phyloP scores from a whole-genome alignment of 23 red algal genomes.

The Porphyridium purpureum region DNA sequence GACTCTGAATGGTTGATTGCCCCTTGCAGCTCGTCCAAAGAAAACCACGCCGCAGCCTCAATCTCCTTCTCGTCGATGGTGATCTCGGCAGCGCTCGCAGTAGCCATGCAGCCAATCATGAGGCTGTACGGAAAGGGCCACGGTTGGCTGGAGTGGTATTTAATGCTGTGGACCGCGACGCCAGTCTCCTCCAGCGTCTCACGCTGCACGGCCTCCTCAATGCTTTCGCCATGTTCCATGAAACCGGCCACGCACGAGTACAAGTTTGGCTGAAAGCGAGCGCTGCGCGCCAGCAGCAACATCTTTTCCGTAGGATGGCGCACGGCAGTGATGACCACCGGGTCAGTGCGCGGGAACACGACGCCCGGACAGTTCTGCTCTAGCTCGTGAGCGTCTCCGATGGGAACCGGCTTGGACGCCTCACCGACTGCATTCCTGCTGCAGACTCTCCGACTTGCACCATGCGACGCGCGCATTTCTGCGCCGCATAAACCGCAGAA shows the following conservation, averaged over 20 bases:
- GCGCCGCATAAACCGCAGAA: conserved; percentile 69
- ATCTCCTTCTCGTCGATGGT: conserved; percentile 24
- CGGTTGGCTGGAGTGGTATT: conserved; percentile 45
- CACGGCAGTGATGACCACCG: conserved; percentile 62
- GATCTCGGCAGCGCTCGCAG: conserved; percentile 24
- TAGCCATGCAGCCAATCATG: conserved; percentile 71
- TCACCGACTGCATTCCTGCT: conserved; percentile 4
- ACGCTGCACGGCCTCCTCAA: conserved; percentile 56
- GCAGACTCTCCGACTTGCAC: conserved; percentile 23
- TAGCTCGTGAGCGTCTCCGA: not conserved
- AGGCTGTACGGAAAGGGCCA: conserved; percentile 86
- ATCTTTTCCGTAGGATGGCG: conserved; percentile 5
- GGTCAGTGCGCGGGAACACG: conserved; percentile 73
- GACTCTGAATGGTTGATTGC: too few relatives aligned
- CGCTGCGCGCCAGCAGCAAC: conserved; percentile 37
- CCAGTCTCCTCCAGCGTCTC: conserved; percentile 59
- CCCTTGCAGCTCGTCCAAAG: not conserved
- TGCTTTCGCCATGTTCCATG: conserved; percentile 78
- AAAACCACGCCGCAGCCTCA: not conserved
- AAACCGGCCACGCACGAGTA: conserved; percentile 67
- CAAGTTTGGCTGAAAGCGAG: conserved; percentile 24
- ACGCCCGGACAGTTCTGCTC: conserved; percentile 15
- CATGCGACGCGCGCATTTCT: conserved; percentile 12
- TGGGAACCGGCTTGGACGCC: not conserved
- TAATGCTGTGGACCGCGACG: conserved; percentile 20